Evolutionary conservation across 1,139 yeast genomes (phyloP), one percentile per base, ranked within the genome.

Genomic region (Geotrichum restrictum): DNA sequence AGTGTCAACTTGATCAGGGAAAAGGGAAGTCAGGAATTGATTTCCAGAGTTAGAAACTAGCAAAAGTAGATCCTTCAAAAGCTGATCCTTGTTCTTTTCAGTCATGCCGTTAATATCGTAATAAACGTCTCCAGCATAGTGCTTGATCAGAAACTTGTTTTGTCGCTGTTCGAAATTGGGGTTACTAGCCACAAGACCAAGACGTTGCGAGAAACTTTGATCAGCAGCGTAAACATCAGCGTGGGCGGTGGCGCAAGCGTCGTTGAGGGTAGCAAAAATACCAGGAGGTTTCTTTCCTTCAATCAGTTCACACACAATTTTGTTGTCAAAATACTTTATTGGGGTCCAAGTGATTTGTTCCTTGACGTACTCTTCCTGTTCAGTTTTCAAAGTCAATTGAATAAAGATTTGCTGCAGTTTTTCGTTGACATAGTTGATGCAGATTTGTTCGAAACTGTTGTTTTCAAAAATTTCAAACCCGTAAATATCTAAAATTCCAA

Each of bases 301-400:
- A 66, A 94, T 94, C 67, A 94, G 78, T 64, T 94, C 99, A 75
- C 98, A 94, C 40, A 94, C 99, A 61, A 94, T 85, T 70, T 93
- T 85, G 71, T 94, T 94, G 72, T 94, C 93, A 74, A 94, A 94
- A 71, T 89, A 94, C 59, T 93, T 87, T 66, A 94, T 94, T 18
- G 98, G 98, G 7, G 96, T 88, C 99, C 99, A 94, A 67, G 88
- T 80, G 65, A 94, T 94, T 69, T 88, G 87, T 70, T 93, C 99
- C 62, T 86, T 87, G 40, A 89, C 94, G 64, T 94, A 93, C 67
- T 94, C 98, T 59, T 93, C 98, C 74, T 93, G 98, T 70, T 93
- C 98, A 0, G 98, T 88, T 70, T 93, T 93, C 62, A 93, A 78
- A 1, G 98, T 94, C 66, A 93, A 78, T 69, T 93, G 96, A 67